Conservation (phyloP, 208 protist genomes). For the Leishmania braziliensis region DNA sequence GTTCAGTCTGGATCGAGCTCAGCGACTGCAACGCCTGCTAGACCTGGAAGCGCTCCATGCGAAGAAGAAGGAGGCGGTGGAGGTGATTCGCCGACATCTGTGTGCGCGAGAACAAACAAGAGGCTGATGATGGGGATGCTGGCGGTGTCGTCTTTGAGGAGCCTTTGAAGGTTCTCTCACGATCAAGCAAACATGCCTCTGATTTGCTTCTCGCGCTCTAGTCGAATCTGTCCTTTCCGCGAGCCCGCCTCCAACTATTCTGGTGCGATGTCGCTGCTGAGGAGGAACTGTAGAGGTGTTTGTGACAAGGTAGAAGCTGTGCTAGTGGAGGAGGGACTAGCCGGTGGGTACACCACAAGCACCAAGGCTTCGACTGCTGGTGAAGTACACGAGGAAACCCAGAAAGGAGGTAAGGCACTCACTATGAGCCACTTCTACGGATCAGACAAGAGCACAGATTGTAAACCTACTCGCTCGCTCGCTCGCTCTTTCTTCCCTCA, state of each 20-base stretch:
- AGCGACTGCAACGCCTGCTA: conserved; percentile 37
- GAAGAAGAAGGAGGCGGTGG: conserved; percentile 51
- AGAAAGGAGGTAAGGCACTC: background rate
- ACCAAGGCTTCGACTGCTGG: background rate
- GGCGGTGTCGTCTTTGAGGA: background rate
- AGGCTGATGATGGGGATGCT: background rate
- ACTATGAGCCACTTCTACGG: background rate
- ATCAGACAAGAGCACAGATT: background rate
- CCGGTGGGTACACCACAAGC: background rate
- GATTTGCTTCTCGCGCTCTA: background rate
- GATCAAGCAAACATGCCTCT: background rate
- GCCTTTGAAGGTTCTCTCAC: background rate
- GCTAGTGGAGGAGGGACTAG: background rate
- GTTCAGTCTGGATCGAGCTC: conserved; percentile 26
- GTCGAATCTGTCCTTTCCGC: background rate
- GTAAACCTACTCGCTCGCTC: too few species aligned
- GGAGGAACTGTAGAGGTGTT: background rate
- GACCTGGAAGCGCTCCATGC: conserved; percentile 69
- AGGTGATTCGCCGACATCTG: conserved; percentile 55
- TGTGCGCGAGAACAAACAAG: conserved; percentile 7
- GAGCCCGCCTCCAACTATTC: background rate
- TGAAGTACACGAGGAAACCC: background rate
- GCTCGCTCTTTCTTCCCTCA: too few species aligned
- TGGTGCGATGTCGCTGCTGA: background rate
- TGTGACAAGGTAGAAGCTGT: background rate